These are phyloP conservation scores for Pichia sp. DNA, from an alignment of 1,139 yeast genomes.

Conservation along the genomic window DNA sequence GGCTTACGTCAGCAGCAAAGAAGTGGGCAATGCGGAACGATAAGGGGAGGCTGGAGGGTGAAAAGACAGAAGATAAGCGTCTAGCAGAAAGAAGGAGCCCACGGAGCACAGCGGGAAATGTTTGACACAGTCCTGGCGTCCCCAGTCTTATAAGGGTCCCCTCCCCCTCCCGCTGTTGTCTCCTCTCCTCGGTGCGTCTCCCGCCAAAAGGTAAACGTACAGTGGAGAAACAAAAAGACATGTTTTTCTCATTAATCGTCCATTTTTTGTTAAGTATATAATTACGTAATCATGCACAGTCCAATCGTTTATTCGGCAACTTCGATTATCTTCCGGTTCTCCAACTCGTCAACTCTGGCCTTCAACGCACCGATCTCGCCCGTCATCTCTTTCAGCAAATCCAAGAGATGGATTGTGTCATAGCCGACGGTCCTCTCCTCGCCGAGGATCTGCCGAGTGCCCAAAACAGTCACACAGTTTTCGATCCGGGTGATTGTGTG, in stretches of 20 bases:
- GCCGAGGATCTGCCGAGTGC: slow-evolving; percentile 24
- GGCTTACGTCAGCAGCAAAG: slow-evolving; percentile 3
- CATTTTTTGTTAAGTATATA: no score
- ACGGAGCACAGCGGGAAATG: no score
- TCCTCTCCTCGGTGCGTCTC: neutral
- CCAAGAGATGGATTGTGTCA: slow-evolving; percentile 9
- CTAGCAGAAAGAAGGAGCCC: neutral
- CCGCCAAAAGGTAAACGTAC: neutral
- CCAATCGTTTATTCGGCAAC: neutral
- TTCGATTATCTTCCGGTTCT: neutral
- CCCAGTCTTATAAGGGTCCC: neutral
- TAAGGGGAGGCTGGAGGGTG: neutral
- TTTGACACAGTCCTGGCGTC: neutral
- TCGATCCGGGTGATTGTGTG: slow-evolving; percentile 65
- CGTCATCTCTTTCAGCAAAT: slow-evolving; percentile 11
- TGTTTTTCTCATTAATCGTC: no score
- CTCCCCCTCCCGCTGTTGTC: slow-evolving; percentile 11
- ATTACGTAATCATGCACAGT: no score
- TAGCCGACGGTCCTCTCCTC: neutral
- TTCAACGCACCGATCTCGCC: slow-evolving; percentile 7
- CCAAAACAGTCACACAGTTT: slow-evolving; percentile 39
- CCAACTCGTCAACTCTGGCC: neutral
- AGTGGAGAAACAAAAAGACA: no score
- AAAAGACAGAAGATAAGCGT: neutral
- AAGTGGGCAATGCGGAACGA: neutral